These are phyloP conservation scores for Manihot esculenta DNA, from an alignment of 441 rosid species.

Conservation along the genomic window DNA sequence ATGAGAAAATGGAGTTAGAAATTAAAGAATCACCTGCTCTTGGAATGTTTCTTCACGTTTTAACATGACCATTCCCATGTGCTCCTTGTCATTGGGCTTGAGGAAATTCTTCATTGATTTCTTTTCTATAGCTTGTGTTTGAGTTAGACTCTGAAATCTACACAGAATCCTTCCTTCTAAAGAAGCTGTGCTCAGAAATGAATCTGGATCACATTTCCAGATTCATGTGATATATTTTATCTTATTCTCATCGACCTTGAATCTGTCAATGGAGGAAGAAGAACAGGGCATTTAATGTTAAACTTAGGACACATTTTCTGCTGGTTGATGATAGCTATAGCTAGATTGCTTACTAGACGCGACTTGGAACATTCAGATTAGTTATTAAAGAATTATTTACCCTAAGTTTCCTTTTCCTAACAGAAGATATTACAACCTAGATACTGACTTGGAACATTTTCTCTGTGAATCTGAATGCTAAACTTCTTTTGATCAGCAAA, in stretches of 20 bases:
- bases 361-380: too few relatives aligned
- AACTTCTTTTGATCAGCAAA: too few relatives aligned
- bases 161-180: conserved; percentile 5
- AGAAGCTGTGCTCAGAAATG: conserved; percentile 15
- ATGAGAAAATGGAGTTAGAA: too few relatives aligned
- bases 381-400: too few relatives aligned
- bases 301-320: background rate
- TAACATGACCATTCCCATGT: conserved; percentile 89
- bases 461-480: too few relatives aligned
- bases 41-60: conserved; percentile 96
- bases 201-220: conserved; percentile 17
- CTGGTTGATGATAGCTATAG: background rate
- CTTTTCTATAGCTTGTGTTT: too few relatives aligned
- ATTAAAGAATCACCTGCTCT: conserved; percentile 60
- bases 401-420: too few relatives aligned
- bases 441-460: too few relatives aligned
- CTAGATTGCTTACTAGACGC: background rate
- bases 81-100: conserved; percentile 74
- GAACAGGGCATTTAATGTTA: background rate
- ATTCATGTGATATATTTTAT: background rate
- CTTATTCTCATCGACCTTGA: background rate
- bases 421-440: too few relatives aligned
- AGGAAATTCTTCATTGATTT: conserved; percentile 88
- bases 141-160: background rate
- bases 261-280: conserved; percentile 14